These are phyloP conservation scores for Clavispora vitiphila DNA, from an alignment of 805 yeast genomes.

Conservation along the genomic window DNA sequence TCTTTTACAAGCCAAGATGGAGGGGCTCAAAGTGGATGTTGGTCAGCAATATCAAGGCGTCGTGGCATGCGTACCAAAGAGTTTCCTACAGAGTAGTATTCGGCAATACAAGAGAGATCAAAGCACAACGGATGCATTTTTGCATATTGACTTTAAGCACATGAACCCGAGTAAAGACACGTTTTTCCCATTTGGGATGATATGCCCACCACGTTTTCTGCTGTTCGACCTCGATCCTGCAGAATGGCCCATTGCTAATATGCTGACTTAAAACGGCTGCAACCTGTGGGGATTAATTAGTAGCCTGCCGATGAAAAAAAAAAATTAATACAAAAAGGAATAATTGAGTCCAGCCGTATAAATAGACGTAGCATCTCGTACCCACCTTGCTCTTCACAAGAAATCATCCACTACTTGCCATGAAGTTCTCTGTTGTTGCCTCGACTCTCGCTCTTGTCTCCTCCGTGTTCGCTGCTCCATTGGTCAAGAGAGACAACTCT, in stretches of 20 bases:
- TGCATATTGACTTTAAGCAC: no score
- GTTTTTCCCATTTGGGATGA: not conserved
- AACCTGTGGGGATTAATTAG: not conserved
- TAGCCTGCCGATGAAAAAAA: not conserved
- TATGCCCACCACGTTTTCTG: not conserved
- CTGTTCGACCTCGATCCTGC: not conserved
- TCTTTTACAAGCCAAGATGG: no score
- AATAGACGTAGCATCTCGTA: not conserved
- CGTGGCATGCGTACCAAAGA: no score
- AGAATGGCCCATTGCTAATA: not conserved
- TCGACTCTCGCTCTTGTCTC: slow-evolving; percentile 12
- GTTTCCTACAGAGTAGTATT: no score
- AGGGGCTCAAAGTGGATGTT: no score
- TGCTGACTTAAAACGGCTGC: not conserved
- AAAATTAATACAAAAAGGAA: not conserved
- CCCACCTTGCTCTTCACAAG: not conserved
- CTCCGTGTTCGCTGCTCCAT: slow-evolving; percentile 21
- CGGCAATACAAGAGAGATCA: no score
- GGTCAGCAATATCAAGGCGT: no score
- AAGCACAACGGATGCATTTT: no score
- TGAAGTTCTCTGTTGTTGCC: slow-evolving; percentile 11
- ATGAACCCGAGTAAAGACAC: not conserved
- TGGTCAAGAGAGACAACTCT: slow-evolving; percentile 12
- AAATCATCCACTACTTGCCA: not conserved
- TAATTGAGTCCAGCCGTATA: not conserved